Evolutionary conservation across 345 rosid genomes (phyloP).

Genomic region (Aquilaria malaccensis): DNA sequence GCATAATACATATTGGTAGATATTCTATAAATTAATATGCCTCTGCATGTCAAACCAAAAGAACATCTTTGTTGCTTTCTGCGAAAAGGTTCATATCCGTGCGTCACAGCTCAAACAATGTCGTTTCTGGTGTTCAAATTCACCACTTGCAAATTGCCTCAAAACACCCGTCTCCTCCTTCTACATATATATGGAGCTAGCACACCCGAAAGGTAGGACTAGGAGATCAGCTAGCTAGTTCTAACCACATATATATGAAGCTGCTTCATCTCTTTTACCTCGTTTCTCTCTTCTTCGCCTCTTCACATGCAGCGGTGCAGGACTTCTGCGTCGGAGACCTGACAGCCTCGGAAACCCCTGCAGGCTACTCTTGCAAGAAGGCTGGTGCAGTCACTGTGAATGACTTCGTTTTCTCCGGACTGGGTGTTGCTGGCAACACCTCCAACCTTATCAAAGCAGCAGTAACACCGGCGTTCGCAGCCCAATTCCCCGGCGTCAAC

Average conservation of each 20-base stretch:
- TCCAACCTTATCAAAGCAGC: slow-evolving; percentile 68
- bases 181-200: slow-evolving; percentile 17
- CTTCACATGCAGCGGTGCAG: slow-evolving; percentile 47
- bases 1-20: too few species aligned
- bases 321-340: slow-evolving; percentile 81
- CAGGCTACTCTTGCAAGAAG: slow-evolving; percentile 72
- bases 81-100: slow-evolving; percentile 13
- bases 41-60: slow-evolving; percentile 14
- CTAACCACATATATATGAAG: slow-evolving; percentile 5
- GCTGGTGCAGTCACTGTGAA: slow-evolving; percentile 34
- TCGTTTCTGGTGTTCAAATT: slow-evolving; percentile 16
- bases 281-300: slow-evolving; percentile 34
- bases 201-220: not conserved
- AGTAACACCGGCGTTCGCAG: slow-evolving; percentile 55
- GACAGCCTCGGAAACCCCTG: slow-evolving; percentile 40
- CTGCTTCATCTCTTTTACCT: slow-evolving; percentile 39
- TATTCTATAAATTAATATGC: not conserved
- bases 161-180: slow-evolving; percentile 1
- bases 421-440: slow-evolving; percentile 53
- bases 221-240: not conserved
- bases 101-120: slow-evolving; percentile 11
- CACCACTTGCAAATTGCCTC: not conserved
- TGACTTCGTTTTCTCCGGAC: slow-evolving; percentile 66
- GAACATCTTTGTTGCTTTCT: slow-evolving; percentile 23
- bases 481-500: slow-evolving; percentile 53